Percentiles rank a stretch among this genome's conserved stretches.
Conservation (phyloP, 352 stramenopile species). For the Blastocystis sp. region DNA sequence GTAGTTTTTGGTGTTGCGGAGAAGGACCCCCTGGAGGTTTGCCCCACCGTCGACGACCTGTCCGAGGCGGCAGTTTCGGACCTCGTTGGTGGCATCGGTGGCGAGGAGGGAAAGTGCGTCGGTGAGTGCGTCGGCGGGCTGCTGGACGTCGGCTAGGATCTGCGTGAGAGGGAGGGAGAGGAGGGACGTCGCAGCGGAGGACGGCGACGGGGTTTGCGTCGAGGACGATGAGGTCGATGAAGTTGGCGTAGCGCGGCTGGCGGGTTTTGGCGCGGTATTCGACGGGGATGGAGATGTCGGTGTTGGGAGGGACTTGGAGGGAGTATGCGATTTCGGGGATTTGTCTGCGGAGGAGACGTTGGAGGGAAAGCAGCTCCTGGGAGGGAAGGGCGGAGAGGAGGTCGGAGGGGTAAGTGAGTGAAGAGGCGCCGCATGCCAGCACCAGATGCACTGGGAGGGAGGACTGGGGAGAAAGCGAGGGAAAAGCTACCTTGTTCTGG, state of each 20-base stretch:
- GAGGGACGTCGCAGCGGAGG: background rate
- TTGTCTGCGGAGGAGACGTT: background rate
- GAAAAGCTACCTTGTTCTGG: background rate
- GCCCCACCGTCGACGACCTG: background rate
- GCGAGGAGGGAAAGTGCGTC: background rate
- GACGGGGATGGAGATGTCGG: background rate
- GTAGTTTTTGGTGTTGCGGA: background rate
- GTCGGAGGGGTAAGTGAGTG: background rate
- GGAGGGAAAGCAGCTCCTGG: background rate
- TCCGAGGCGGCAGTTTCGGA: background rate
- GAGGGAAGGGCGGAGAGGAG: background rate
- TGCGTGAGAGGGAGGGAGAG: background rate
- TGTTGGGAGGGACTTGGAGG: constrained; percentile 5
- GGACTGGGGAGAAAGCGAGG: background rate
- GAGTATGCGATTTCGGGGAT: constrained; percentile 48
- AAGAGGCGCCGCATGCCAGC: background rate
- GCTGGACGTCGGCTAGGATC: constrained; percentile 35
- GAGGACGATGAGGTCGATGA: constrained; percentile 19
- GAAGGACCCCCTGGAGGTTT: background rate
- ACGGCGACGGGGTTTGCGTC: background rate
- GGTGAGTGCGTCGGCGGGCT: background rate
- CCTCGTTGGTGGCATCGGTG: background rate
- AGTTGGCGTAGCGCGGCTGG: background rate
- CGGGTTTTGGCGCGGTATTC: background rate
- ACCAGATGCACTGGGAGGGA: background rate